A percentile compares a stretch with the other conserved stretches of the same genome.
phyloP scores from a whole-genome alignment of 1,139 yeast genomes.

The Debaryomyces robertsiae region DNA sequence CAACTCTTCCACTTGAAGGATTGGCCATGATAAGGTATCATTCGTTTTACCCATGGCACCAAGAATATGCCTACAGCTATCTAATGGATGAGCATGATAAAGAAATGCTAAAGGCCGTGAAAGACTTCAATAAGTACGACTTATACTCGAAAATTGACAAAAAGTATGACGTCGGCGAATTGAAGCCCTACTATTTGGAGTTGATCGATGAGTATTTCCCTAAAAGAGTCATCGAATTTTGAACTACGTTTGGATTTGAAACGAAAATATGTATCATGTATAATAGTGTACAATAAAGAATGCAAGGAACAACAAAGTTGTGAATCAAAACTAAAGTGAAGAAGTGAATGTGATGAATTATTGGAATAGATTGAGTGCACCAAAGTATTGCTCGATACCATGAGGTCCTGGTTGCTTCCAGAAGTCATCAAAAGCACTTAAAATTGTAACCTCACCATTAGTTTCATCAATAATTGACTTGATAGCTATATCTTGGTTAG shows the following conservation, averaged over 20 bases:
- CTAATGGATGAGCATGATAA: conserved; percentile 67
- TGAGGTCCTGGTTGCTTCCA: conserved; percentile 90
- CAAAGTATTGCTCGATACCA: conserved; percentile 85
- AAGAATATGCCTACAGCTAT: conserved; percentile 65
- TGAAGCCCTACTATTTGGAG: conserved; percentile 61
- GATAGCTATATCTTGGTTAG: conserved; percentile 73
- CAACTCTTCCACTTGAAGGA: conserved; percentile 64
- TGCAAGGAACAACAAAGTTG: background rate
- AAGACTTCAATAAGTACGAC: conserved; percentile 69
- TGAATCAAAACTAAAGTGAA: background rate
- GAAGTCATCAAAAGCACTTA: conserved; percentile 75
- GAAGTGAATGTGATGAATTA: conserved; percentile 14
- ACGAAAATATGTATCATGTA: conserved; percentile 11
- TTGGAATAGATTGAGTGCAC: conserved; percentile 53
- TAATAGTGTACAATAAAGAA: conserved; percentile 13
- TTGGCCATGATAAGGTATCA: conserved; percentile 77
- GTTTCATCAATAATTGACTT: conserved; percentile 57
- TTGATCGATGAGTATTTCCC: conserved; percentile 73
- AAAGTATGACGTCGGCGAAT: conserved; percentile 46
- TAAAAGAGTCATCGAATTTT: conserved; percentile 56
- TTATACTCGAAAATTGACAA: conserved; percentile 64
- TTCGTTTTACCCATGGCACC: conserved; percentile 78
- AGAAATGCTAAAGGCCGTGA: conserved; percentile 63
- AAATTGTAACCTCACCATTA: conserved; percentile 64
- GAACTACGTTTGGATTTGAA: conserved; percentile 4